These are phyloP conservation scores for Cryptococcus jaspeensis DNA, from an alignment of 1,284 basidiomycete species.

Conservation along the genomic window DNA sequence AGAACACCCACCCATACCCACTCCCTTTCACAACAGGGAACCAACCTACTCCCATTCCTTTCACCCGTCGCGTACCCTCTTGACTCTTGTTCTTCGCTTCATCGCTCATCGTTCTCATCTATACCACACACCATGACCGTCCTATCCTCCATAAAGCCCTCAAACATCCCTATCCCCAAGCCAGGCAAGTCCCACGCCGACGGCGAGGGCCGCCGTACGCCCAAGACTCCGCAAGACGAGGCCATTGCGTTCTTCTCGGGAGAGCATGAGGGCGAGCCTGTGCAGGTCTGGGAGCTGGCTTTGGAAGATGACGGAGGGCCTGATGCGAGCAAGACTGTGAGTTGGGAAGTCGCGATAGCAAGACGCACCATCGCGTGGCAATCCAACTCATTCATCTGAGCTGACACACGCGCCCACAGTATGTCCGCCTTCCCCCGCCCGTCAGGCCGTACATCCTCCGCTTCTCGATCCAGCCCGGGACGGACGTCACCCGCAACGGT, in stretches of 20 bases:
- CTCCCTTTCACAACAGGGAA: too few species aligned
- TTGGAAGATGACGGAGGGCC: constrained; percentile 89
- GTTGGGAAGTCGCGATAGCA: constrained; percentile 40
- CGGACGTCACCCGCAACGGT: constrained; percentile 80
- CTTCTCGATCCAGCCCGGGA: constrained; percentile 83
- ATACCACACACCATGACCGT: neutral
- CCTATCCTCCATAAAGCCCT: neutral
- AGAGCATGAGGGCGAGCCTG: constrained; percentile 57
- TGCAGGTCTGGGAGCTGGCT: constrained; percentile 78
- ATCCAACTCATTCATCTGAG: neutral
- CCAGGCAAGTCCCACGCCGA: neutral
- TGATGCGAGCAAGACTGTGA: constrained; percentile 72
- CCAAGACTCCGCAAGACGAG: constrained; percentile 87
- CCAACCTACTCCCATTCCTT: too few species aligned
- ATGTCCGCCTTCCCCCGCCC: constrained; percentile 91
- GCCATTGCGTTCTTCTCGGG: constrained; percentile 80
- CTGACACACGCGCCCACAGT: constrained; percentile 58
- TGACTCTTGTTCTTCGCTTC: too few species aligned
- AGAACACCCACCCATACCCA: too few species aligned
- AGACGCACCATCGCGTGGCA: too few species aligned
- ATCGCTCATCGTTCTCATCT: neutral
- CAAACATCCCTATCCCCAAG: neutral
- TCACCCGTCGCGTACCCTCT: too few species aligned
- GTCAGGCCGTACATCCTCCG: constrained; percentile 81
- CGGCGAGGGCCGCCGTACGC: constrained; percentile 48